Evolutionary conservation across 2,329 filamentous ascomycete genomes (phyloP).

Genomic region (Monosporascus sp.): DNA sequence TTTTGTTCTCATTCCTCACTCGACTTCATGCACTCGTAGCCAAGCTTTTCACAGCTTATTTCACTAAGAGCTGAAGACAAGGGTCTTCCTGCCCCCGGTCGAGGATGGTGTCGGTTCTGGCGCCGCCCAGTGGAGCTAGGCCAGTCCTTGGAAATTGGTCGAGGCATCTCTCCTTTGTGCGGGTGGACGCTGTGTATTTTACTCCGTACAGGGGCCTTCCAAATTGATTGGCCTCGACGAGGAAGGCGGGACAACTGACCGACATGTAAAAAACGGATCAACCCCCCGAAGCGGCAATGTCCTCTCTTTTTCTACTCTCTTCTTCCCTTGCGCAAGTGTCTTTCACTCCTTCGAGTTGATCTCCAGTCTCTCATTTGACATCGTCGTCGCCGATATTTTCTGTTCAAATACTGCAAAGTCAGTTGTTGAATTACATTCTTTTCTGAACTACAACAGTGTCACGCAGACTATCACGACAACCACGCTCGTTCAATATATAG

Average conservation of each 20-base stretch:
- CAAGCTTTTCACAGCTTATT: too few relatives aligned
- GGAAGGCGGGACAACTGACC: constrained; percentile 1
- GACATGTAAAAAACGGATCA: constrained; percentile 19
- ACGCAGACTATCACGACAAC: constrained; percentile 25
- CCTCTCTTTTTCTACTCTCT: constrained; percentile 15
- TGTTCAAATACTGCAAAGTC: constrained; percentile 22
- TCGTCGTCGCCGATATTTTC: constrained; percentile 24
- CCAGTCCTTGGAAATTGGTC: constrained; percentile 14
- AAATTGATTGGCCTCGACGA: constrained; percentile 1
- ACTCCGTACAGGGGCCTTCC: constrained; percentile 5
- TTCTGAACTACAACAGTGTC: constrained; percentile 19
- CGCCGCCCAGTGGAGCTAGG: constrained; percentile 13
- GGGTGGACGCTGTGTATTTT: constrained; percentile 9
- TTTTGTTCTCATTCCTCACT: too few relatives aligned
- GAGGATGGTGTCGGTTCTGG: background rate
- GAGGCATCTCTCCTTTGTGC: constrained; percentile 5
- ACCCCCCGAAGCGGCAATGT: constrained; percentile 11
- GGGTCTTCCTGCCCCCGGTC: background rate
- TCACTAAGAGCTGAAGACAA: background rate
- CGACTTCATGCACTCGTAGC: too few relatives aligned
- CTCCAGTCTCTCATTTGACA: constrained; percentile 28
- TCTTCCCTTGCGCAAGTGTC: constrained; percentile 17
- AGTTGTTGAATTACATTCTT: constrained; percentile 19
- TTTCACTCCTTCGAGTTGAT: constrained; percentile 25
- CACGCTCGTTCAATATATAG: constrained; percentile 22